A percentile compares a stretch with the other conserved stretches of the same genome.
Evolutionary conservation across 2,329 filamentous ascomycete species (phyloP).

Genomic region (Zasmidium citrigriseum): DNA sequence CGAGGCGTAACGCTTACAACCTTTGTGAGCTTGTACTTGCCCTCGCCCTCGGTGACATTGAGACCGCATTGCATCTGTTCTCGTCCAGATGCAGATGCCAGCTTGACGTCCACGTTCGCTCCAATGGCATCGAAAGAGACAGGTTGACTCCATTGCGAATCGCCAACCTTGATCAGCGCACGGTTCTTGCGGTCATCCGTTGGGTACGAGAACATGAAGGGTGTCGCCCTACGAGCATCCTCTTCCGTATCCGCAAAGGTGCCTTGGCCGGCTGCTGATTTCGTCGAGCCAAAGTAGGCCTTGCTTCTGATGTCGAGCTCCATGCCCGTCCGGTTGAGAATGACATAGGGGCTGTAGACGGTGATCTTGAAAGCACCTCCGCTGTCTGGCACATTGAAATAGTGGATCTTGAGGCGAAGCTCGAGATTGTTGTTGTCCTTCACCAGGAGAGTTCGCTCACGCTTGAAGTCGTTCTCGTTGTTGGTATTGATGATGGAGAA

Average conservation of each 20-base stretch:
- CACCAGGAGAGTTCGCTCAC: slow-evolving; percentile 75
- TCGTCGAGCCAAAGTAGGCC: slow-evolving; percentile 80
- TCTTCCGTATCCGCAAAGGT: slow-evolving; percentile 57
- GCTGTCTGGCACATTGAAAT: slow-evolving; percentile 84
- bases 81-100: slow-evolving; percentile 69
- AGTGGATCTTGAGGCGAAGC: slow-evolving; percentile 83
- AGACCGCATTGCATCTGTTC: slow-evolving; percentile 91
- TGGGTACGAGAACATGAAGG: slow-evolving; percentile 94
- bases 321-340: slow-evolving; percentile 92
- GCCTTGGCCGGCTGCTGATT: slow-evolving; percentile 78
- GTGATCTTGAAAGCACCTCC: slow-evolving; percentile 96
- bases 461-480: slow-evolving; percentile 81
- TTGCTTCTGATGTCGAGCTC: slow-evolving; percentile 87
- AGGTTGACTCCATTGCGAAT: slow-evolving; percentile 94
- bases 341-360: slow-evolving; percentile 90
- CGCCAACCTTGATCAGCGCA: slow-evolving; percentile 80
- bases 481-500: slow-evolving; percentile 97
- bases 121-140: slow-evolving; percentile 98
- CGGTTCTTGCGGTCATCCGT: slow-evolving; percentile 90
- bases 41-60: slow-evolving; percentile 84
- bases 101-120: slow-evolving; percentile 82
- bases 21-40: slow-evolving; percentile 97
- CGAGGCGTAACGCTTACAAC: slow-evolving; percentile 90
- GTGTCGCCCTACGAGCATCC: slow-evolving; percentile 71
- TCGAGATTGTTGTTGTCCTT: slow-evolving; percentile 82